Conservation (phyloP, 805 yeast species). For the Spencermartinsiella europaea region DNA sequence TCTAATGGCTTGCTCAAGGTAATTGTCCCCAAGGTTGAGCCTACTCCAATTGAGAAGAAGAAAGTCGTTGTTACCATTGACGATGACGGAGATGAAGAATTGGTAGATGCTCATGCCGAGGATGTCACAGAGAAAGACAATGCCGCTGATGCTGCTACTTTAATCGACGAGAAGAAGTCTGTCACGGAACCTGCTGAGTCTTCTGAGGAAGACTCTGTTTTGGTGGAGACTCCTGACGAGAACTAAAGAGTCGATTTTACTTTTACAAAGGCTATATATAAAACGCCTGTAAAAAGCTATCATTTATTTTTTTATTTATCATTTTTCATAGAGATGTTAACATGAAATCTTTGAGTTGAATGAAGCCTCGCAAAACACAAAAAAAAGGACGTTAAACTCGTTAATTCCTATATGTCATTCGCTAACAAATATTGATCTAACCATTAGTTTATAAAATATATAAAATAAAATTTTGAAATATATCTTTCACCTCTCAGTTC, state of each 20-base stretch:
- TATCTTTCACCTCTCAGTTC: too few relatives aligned
- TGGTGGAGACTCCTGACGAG: constrained; percentile 8
- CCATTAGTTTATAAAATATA: not conserved
- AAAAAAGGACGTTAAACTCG: too few relatives aligned
- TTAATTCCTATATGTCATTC: too few relatives aligned
- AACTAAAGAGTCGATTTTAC: not conserved
- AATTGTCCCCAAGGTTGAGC: constrained; percentile 42
- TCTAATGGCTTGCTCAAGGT: constrained; percentile 51
- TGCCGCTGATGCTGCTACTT: constrained; percentile 1
- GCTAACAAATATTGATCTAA: too few relatives aligned
- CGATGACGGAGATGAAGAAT: constrained; percentile 15
- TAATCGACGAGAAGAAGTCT: too few relatives aligned
- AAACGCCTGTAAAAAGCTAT: too few relatives aligned
- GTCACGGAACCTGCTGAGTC: not conserved
- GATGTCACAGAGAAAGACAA: constrained; percentile 5
- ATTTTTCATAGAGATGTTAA: not conserved
- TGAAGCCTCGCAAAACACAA: too few relatives aligned
- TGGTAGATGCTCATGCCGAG: not conserved
- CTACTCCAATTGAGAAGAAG: constrained; percentile 30
- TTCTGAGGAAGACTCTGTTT: constrained; percentile 6
- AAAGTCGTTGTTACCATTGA: constrained; percentile 23
- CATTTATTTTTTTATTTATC: not conserved
- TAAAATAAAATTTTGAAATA: too few relatives aligned
- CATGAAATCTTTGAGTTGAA: not conserved
- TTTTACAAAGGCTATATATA: not conserved